Evolutionary conservation across 1,284 basidiomycete species (phyloP).

Genomic region (Puccinia brachypodii): DNA sequence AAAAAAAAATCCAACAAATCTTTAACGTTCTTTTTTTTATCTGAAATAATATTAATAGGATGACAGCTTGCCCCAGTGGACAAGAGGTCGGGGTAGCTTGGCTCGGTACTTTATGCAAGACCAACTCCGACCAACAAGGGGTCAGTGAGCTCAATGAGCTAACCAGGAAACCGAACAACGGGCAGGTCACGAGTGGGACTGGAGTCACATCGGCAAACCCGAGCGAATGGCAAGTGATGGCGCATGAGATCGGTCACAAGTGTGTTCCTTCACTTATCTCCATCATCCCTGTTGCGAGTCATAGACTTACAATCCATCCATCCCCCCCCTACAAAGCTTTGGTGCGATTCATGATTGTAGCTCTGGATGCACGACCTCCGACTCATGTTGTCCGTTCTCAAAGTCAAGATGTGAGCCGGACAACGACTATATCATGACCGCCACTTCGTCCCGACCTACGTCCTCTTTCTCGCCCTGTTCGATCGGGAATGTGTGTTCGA

Average conservation of each 20-base stretch:
- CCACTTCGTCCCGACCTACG: conserved; percentile 48
- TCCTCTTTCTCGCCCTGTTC: conserved; percentile 51
- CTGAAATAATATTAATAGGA: not conserved
- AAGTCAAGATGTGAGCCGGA: conserved; percentile 52
- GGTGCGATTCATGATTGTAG: conserved; percentile 57
- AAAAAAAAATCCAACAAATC: no score
- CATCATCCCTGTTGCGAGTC: not conserved
- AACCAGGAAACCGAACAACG: not conserved
- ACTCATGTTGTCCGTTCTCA: conserved; percentile 54
- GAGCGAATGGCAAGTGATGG: conserved; percentile 55
- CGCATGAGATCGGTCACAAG: conserved; percentile 53
- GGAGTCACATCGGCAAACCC: conserved; percentile 54
- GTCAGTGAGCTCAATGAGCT: not conserved
- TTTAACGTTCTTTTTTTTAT: not conserved
- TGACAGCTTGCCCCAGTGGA: conserved; percentile 54
- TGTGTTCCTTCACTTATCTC: not conserved
- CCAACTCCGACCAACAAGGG: conserved; percentile 33
- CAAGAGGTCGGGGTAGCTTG: conserved; percentile 56
- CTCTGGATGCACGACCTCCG: conserved; percentile 51
- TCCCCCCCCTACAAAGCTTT: conserved; percentile 51
- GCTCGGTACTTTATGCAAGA: conserved; percentile 54
- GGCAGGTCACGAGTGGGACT: conserved; percentile 53
- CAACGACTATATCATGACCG: conserved; percentile 51
- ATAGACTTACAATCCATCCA: not conserved
- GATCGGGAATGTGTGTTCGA: conserved; percentile 55